Evolutionary conservation across 1,284 basidiomycete genomes (phyloP), one percentile per base, ranked within the genome.

Genomic region (Rhodotorula sp.): DNA sequence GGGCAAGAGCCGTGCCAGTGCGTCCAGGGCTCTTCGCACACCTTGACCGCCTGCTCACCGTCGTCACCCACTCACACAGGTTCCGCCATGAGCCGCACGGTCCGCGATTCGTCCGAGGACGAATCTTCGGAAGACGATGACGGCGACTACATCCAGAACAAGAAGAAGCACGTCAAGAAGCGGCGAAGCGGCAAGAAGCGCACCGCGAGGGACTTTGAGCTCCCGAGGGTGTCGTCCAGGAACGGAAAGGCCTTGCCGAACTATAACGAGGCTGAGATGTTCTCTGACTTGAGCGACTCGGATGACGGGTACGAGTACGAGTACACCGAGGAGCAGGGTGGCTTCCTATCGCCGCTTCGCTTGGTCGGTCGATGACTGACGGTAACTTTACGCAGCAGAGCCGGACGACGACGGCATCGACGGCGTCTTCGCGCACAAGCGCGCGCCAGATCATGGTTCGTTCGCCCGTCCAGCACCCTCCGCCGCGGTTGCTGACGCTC

Each of bases 361-460:
- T 24, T 15, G 15, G 31, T 22, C 20, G 5, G 22, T 10, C 26
- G 28, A 34, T 34, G 10, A 34, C 59, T 59, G 56, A 62, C 40
- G 20, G 47, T 31, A 11, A 11, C 56, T 11, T 4, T 10, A 4
- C 34, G 16, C 37, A 44, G 15, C 55, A 22, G 54, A 59, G 69
- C 57, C 15, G 58, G 40, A 59, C 22, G 81, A 80, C 57, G 81
- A 81, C 62, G 78, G 78, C 56, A 80, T 82, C 64, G 82, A 83
- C 52, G 79, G 78, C 64, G 79, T 83, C 40, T 78, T 81, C 57
- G 79, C 80, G n/a, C 80, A 82, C 71, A 79, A 79, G 70, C 76
- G 80, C 30, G 79, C 80, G 53, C 75, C 76, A 15, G 77, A 75
- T 24, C 65, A 75, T 34, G 65, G 78, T 78, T 1, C 55, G 76